phyloP scores from a whole-genome alignment of 257 asterid species.

The Penstemon newberryi region DNA sequence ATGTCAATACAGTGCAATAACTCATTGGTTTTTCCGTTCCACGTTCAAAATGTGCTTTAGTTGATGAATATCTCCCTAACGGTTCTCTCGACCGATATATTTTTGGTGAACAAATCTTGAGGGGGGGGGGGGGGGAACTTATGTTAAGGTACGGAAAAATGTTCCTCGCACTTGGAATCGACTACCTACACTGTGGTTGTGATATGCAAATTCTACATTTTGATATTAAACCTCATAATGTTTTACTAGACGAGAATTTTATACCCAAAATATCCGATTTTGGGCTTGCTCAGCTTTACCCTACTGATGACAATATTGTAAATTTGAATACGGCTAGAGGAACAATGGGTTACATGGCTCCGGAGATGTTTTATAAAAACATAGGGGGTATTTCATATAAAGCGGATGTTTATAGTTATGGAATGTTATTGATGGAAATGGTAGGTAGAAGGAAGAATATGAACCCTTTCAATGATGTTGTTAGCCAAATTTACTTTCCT shows the following conservation, averaged over 20 bases:
- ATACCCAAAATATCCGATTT: constrained; percentile 44
- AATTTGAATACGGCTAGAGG: constrained; percentile 42
- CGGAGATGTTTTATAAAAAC: constrained; percentile 44
- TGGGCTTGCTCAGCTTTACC: constrained; percentile 38
- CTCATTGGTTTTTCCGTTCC: constrained; percentile 52
- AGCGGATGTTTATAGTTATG: constrained; percentile 46
- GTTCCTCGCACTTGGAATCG: constrained; percentile 47
- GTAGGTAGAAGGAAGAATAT: constrained; percentile 37
- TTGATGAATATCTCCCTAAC: constrained; percentile 49
- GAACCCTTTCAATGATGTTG: constrained; percentile 38
- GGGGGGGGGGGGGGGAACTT: neutral
- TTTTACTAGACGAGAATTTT: constrained; percentile 38
- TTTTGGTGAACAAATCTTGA: constrained; percentile 33
- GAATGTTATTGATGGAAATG: constrained; percentile 45
- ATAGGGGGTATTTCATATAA: constrained; percentile 45
- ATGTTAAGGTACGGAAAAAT: constrained; percentile 40
- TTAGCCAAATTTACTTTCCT: constrained; percentile 45
- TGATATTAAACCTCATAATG: constrained; percentile 44
- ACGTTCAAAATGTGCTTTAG: constrained; percentile 44
- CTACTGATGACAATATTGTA: constrained; percentile 24
- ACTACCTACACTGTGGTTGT: constrained; percentile 44
- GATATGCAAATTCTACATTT: constrained; percentile 49
- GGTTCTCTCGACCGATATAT: constrained; percentile 52
- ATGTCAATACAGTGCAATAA: constrained; percentile 44
- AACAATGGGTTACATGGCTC: constrained; percentile 48